Percentiles rank a stretch among this genome's conserved stretches.
These are phyloP conservation scores for Cryptococcus sp. DNA, from an alignment of 1,284 basidiomycete genomes.

Conservation along the genomic window DNA sequence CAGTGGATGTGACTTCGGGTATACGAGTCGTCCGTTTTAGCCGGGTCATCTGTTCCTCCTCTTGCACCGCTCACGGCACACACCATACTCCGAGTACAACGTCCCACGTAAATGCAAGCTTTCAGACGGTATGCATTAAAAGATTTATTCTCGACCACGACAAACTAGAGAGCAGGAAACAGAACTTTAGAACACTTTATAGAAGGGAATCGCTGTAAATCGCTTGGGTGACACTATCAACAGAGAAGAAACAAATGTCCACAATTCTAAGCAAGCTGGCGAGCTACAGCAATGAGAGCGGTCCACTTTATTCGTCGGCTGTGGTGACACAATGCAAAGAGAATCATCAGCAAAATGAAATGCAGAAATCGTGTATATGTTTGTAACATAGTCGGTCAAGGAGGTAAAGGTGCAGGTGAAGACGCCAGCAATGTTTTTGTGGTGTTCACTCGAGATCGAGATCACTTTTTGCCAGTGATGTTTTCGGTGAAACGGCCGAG, in stretches of 20 bases:
- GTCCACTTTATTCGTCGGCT: conserved; percentile 19
- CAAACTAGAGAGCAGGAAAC: too few species aligned
- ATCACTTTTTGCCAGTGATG: conserved; percentile 19
- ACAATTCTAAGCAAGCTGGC: background rate
- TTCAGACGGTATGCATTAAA: conserved; percentile 1
- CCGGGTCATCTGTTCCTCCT: too few species aligned
- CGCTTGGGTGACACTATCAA: background rate
- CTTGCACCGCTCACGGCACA: too few species aligned
- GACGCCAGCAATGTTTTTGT: background rate
- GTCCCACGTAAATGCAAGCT: too few species aligned
- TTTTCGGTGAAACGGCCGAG: conserved; percentile 35
- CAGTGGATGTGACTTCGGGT: too few species aligned
- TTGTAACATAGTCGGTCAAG: background rate
- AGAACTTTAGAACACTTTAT: background rate
- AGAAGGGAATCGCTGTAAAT: background rate
- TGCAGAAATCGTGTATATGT: background rate
- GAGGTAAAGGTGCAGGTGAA: background rate
- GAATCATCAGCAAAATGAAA: conserved; percentile 9
- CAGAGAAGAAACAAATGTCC: conserved; percentile 1
- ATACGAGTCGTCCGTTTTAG: too few species aligned
- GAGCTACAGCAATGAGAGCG: background rate
- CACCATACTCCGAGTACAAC: too few species aligned
- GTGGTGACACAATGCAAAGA: conserved; percentile 1
- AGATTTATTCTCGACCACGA: background rate
- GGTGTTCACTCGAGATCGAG: background rate